These are phyloP conservation scores for Aspergillus awamori DNA, from an alignment of 2,329 filamentous ascomycete species.

Conservation along the genomic window DNA sequence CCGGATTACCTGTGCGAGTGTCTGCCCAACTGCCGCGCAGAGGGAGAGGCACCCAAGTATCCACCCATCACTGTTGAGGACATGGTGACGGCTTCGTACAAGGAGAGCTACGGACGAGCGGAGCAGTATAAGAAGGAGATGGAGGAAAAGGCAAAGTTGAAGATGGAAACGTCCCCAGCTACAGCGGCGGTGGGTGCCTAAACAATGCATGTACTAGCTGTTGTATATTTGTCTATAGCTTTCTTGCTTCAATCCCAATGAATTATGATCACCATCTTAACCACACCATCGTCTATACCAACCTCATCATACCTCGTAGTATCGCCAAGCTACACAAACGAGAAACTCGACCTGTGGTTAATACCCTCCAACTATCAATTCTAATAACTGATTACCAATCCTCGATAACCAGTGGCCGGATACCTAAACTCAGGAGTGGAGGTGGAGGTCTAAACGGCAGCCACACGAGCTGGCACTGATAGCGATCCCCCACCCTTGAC, in stretches of 20 bases:
- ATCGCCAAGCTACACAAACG: background rate
- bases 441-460: background rate
- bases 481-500: conserved; percentile 8
- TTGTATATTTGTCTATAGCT: background rate
- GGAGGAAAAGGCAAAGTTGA: conserved; percentile 19
- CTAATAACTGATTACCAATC: background rate
- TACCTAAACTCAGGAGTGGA: background rate
- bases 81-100: conserved; percentile 45
- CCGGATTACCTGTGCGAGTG: conserved; percentile 49
- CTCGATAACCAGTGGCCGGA: background rate
- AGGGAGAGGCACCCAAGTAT: conserved; percentile 45
- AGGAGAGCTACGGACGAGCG: conserved; percentile 48
- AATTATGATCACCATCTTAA: background rate
- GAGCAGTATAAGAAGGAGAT: conserved; percentile 46
- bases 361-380: too few relatives aligned
- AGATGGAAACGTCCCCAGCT: conserved; percentile 8
- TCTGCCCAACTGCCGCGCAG: conserved; percentile 45
- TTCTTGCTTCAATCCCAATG: background rate
- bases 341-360: too few relatives aligned
- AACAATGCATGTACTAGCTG: background rate
- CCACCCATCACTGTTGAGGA: conserved; percentile 48
- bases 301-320: background rate
- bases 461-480: background rate
- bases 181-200: conserved; percentile 23
- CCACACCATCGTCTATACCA: background rate